Base-by-base conservation (phyloP, 31 red algal species). In the Endocladia muricata region DNA sequence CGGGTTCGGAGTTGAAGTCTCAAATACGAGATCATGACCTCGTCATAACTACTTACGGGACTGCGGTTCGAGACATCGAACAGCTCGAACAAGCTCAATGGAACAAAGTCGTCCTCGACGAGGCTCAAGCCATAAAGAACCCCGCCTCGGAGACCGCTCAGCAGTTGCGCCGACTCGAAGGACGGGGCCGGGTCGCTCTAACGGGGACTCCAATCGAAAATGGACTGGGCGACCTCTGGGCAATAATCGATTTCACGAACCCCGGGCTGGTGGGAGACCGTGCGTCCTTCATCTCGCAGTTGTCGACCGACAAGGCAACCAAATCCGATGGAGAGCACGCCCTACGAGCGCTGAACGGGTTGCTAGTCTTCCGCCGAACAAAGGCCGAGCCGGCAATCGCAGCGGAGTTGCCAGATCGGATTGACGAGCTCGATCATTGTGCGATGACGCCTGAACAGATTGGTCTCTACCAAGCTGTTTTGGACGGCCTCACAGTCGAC, bases 171-270 rank as follows among this genome's bases (percentile, higher is more conserved):
- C 38, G 37, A n/a, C 49, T 17, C 33, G 28, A 49, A 22, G 52
- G 62, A 4, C 6, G 38, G 3, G 31, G 33, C 31, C 86, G 86
- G 48, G 80, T 55, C 42, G 81, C 57, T 13, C 54, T 91, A 29
- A 91, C 86, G n/a, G 86, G 86, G 2, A 91, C 86, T 30, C 86
- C 86, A 3, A 57, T 91, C 22, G 77, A 91, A 34, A 91, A 91
- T 55, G 60, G 59, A 58, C 42, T 91, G 7, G 58, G 41, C 39
- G 86, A 91, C 28, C 68, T 91, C 30, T 88, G 67, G 68, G 60
- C 60, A 23, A 64, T 64, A 11, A 17, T 64, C 17, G 60, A 64
- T 64, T 64, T 11, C 15, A 13, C 60, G 60, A 64, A 17, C 13
- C 17, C 60, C 17, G 60, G 60, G 15, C 60, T 64, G 17, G n/a